Conservation (phyloP, 768 basidiomycete genomes). For the Tulasnella sp. region DNA sequence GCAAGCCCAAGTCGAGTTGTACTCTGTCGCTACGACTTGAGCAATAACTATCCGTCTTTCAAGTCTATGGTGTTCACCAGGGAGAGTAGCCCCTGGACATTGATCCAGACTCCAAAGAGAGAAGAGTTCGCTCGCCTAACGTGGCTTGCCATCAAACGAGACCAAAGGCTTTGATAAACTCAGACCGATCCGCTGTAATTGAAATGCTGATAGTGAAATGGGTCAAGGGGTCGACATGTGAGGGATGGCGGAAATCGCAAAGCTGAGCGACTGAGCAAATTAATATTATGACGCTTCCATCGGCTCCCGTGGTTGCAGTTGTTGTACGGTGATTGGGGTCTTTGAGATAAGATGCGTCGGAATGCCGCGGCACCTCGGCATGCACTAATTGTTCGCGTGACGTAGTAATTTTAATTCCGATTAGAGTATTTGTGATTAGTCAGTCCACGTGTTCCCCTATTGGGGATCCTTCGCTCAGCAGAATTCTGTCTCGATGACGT, state of each 20-base stretch:
- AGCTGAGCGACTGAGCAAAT: not conserved
- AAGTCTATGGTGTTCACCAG: too few species aligned
- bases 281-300: not conserved
- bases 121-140: too few species aligned
- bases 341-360: conserved; percentile 11
- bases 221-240: not conserved
- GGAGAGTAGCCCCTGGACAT: too few species aligned
- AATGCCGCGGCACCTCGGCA: conserved; percentile 12
- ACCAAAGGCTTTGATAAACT: not conserved
- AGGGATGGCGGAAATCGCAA: not conserved
- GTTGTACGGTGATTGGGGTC: not conserved
- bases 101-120: too few species aligned
- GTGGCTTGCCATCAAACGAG: too few species aligned
- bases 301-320: not conserved
- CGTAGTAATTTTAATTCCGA: not conserved
- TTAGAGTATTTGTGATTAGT: not conserved
- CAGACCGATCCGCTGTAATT: not conserved
- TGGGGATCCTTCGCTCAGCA: not conserved
- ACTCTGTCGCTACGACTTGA: too few species aligned
- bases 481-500: conserved; percentile 8
- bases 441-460: conserved; percentile 1
- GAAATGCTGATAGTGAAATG: not conserved
- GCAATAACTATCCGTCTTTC: too few species aligned
- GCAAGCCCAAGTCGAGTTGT: too few species aligned
- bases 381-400: not conserved